Base-by-base conservation (phyloP, 139 green algal species). In the Picochlorum sp. region DNA sequence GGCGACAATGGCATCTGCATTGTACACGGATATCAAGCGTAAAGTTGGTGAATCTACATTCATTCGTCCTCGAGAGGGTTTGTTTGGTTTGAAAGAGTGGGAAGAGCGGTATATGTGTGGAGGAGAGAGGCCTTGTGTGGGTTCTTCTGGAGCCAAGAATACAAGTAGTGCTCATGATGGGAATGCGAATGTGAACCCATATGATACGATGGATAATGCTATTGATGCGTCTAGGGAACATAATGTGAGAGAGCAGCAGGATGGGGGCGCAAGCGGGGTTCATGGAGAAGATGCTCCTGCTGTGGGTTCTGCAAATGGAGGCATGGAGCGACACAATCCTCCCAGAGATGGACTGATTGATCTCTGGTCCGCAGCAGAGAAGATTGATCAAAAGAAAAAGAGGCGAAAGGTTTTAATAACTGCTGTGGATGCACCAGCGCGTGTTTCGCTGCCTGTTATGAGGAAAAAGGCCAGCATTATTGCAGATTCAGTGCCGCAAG, bases 21-120 rank as follows among this genome's bases (percentile, higher is more conserved):
- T 94, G 38, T 94, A 92, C 71, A 92, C 87, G 0, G 87, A 94
- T 62, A 80, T 94, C 20, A 92, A 92, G 75, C 72, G 81, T 5
- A 88, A 85, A 68, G 79, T 79, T 24, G 72, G 69, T 0, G 69
- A 76, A 26, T 87, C 79, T 18, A 64, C 83, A n/a, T 90, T 90
- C 65, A 81, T 88, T 58, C 73, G 83, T 24, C 86, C 86, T 8
- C 82, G 84, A 38, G 86, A 92, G 57, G 86, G 86, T n/a, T 58
- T 90, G 23, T 94, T 94, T 76, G 86, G 86, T 16, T 79, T 94
- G 49, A 66, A 81, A 0, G 85, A 88, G 67, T 94, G 86, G 86
- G 77, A 79, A 82, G 8, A 72, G 81, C 72, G 79, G 79, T n/a
- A 57, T 66, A 18, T 30, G 31, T 30, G 21, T 54, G 47, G 2